Conservation (phyloP, 192 early-diverging fungal species). For the Fimicolochytrium jonesii region DNA sequence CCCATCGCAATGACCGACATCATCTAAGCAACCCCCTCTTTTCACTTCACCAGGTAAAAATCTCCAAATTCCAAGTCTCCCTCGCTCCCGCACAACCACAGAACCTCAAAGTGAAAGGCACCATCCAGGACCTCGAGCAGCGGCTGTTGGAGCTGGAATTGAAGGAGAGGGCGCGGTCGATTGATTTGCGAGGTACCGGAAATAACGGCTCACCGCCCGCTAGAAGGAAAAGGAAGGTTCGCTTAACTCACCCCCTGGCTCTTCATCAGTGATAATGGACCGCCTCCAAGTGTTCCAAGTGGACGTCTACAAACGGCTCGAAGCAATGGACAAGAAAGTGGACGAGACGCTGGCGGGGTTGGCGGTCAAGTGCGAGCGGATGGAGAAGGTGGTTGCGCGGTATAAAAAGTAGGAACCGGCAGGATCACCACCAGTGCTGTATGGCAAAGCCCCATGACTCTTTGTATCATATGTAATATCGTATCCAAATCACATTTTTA, state of each 20-base stretch:
- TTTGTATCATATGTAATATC: too few species aligned
- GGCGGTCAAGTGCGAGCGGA: conserved; percentile 42
- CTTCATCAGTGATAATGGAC: conserved; percentile 50
- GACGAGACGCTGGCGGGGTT: conserved; percentile 38
- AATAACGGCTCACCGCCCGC: too few species aligned
- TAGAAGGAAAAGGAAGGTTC: too few species aligned
- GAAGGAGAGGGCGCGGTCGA: conserved; percentile 44
- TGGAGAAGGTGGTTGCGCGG: conserved; percentile 41
- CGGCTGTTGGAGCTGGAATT: conserved; percentile 44
- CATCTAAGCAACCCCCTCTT: neutral
- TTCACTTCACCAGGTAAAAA: conserved; percentile 33
- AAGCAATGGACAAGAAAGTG: conserved; percentile 45
- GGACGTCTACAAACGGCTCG: conserved; percentile 44
- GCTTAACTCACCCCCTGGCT: neutral
- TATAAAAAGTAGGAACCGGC: conserved; percentile 49
- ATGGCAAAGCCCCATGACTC: too few species aligned
- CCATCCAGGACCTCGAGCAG: conserved; percentile 43
- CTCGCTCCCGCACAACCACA: conserved; percentile 39
- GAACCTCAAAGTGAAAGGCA: conserved; percentile 35
- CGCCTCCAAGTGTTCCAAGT: conserved; percentile 40
- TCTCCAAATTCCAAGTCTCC: conserved; percentile 39
- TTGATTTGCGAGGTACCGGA: conserved; percentile 50
- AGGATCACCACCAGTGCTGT: too few species aligned
- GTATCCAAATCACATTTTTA: too few species aligned
- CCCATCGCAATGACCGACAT: neutral